Evolutionary conservation across 2,329 filamentous ascomycete species (phyloP), one percentile per base, ranked within the genome.

Genomic region (Fusarium piperis): DNA sequence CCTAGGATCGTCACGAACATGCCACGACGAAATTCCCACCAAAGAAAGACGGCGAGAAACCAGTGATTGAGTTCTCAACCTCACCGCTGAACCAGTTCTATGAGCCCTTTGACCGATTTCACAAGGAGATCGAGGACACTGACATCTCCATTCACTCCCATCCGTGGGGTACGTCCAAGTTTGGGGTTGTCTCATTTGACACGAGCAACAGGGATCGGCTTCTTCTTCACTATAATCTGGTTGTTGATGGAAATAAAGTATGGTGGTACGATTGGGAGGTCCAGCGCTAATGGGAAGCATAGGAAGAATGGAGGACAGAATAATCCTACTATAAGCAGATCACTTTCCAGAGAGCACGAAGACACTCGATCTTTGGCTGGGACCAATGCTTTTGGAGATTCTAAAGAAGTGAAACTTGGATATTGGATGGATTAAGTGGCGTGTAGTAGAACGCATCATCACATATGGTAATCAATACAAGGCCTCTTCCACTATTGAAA

Each of bases 1-100:
- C 4, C 6, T 9, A 55, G 52, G 52, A 55, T n/a, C 52, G 52
- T n/a, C 52, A 55, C 32, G 52, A 55, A 15, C 52, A 55, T n/a
- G 52, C 52, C 6, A 55, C 52, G 2, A 55, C 52, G 9, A 38
- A 26, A 10, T 55, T 55, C 52, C 52, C 52, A 12, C 33, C 32
- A 5, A 55, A 55, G 15, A 38, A 55, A 0, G 7, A 3, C 1
- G 52, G 18, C 2, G 52, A 55, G 3, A 38, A 18, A 3, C 30
- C 57, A 18, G 57, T 59, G 18, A 59, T 59, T 18, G 57, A 59
- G 28, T 59, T 59, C 41, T 59, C 57, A 6, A 59, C 57, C 6
- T 59, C 57, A 18, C 57, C 57, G 3, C 10, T 59, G 39, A 59
- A 59, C n/a, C 57, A 59, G 33, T 59, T 59, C 18, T 59, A 59